These are phyloP conservation scores for Sarocladium strictum DNA, from an alignment of 2,329 filamentous ascomycete genomes.

Conservation along the genomic window DNA sequence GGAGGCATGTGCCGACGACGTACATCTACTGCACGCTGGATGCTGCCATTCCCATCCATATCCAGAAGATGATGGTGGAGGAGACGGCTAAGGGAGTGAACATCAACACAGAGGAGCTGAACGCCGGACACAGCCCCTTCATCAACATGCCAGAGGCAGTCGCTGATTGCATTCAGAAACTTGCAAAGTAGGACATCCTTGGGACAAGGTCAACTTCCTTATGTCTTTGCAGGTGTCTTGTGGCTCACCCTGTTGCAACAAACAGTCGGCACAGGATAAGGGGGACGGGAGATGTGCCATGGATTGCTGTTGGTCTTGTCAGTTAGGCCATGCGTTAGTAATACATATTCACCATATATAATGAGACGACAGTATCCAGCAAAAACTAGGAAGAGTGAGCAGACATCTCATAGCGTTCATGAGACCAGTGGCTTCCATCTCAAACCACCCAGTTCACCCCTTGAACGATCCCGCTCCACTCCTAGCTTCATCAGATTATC, in stretches of 20 bases:
- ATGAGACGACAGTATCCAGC: too few relatives aligned
- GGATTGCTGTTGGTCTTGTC: too few relatives aligned
- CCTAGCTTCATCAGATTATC: conserved; percentile 13
- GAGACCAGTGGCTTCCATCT: conserved; percentile 11
- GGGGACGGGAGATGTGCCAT: too few relatives aligned
- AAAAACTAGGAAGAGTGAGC: too few relatives aligned
- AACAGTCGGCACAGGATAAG: too few relatives aligned
- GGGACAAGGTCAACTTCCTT: too few relatives aligned
- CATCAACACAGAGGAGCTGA: background rate
- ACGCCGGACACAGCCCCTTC: background rate
- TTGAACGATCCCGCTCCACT: background rate
- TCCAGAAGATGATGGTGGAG: conserved; percentile 4
- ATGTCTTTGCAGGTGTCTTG: too few relatives aligned
- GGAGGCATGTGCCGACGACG: conserved; percentile 1
- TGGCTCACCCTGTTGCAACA: background rate
- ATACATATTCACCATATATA: too few relatives aligned
- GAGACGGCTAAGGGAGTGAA: background rate
- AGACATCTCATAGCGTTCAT: conserved; percentile 20
- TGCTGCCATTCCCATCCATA: background rate
- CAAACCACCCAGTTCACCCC: conserved; percentile 7
- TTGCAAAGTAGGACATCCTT: background rate
- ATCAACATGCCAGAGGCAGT: background rate
- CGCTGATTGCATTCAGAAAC: background rate
- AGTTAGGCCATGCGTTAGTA: too few relatives aligned
- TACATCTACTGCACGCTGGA: background rate